Evolutionary conservation across 192 early-diverging fungal genomes (phyloP).

Genomic region (Funneliformis geosporum): DNA sequence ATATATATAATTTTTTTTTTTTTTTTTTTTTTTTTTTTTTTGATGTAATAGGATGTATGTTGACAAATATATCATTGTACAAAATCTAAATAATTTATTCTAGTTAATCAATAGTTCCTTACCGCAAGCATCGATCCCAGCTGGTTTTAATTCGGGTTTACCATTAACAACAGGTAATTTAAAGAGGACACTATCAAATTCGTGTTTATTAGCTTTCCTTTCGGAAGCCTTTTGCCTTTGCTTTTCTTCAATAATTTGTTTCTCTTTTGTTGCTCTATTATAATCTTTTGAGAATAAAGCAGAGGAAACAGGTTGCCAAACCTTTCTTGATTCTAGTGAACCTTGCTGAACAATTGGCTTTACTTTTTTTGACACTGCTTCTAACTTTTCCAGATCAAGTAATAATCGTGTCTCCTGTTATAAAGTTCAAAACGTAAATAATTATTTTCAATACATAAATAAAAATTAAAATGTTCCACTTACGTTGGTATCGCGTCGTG

Average conservation of each 20-base stretch:
- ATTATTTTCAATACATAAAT: not conserved
- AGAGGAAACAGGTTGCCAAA: conserved; percentile 65
- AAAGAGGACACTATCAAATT: conserved; percentile 62
- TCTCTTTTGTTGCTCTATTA: conserved; percentile 62
- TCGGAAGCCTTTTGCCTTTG: conserved; percentile 58
- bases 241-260: conserved; percentile 66
- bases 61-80: not conserved
- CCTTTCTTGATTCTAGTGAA: conserved; percentile 59
- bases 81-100: not conserved
- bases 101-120: not conserved
- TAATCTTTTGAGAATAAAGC: conserved; percentile 60
- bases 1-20: no score
- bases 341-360: conserved; percentile 62
- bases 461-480: conserved; percentile 8
- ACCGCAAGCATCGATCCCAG: conserved; percentile 5
- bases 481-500: conserved; percentile 28
- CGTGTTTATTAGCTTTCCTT: conserved; percentile 48
- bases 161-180: conserved; percentile 49
- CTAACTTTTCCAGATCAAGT: conserved; percentile 55
- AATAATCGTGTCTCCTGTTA: conserved; percentile 39
- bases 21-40: no score
- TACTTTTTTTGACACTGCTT: conserved; percentile 52
- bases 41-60: no score
- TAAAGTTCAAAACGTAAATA: conserved; percentile 23
- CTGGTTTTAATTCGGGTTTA: conserved; percentile 48